Evolutionary conservation across 1,284 basidiomycete species (phyloP), one percentile per base, ranked within the genome.

Genomic region (Megacollybia platyphylla): DNA sequence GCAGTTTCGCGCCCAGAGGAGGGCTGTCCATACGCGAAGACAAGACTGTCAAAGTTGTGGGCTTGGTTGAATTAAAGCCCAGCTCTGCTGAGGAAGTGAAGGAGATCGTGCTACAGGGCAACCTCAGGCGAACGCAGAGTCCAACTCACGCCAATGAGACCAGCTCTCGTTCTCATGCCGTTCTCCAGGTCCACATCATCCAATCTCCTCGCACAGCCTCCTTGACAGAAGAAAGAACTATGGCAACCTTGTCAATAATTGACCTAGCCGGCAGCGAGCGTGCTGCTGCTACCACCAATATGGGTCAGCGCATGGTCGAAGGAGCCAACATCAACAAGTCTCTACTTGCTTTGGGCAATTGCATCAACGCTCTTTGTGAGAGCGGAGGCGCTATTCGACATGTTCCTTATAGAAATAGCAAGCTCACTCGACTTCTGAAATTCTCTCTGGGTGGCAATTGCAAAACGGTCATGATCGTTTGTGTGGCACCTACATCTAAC

Each of bases 291-390:
- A 97, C 93, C 1, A 81, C 74, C 38, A 97, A 97, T 60, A 92
- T 93, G 80, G 93, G 93, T n/a, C 85, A 91, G 52, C 82, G 93
- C 20, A 90, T 97, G 85, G 82, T 93, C 29, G 93, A 97, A 60
- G 93, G 93, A 30, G 91, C 92, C 36, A 94, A 96, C 57, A 97
- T 97, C 67, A 97, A 97, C 68, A 92, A 96, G 62, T 96, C 91
- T 11, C 75, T 97, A 5, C 79, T 97, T 39, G 90, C 93, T 3
- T 75, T 97, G 27, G 90, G 91, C 29, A 94, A 92, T 60, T 96
- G 92, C 62, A 97, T 97, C 64, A 94, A 93, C 52, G 91, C 93
- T 4, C 79, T 97, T 39, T 97, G 92, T 66, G 90, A 84, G 62
- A 87, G 77, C 45, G 87, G 89, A 1, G 82, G 83, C 20, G 81